Percentiles rank a stretch among this genome's conserved stretches.
These are phyloP conservation scores for Antarctomyces pellizariae DNA, from an alignment of 495 filamentous ascomycete species.

Conservation along the genomic window DNA sequence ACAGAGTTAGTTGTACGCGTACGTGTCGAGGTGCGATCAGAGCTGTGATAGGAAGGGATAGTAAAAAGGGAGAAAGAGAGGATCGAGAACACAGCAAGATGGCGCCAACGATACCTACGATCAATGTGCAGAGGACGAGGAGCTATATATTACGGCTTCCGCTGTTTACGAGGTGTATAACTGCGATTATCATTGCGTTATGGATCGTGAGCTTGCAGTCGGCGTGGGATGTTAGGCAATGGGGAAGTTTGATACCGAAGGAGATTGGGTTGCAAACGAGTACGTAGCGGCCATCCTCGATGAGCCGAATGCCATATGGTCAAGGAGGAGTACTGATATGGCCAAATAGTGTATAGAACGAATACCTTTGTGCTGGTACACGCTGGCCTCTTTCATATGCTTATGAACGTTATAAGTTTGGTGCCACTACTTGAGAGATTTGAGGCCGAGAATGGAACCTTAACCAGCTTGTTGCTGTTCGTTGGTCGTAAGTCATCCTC, in stretches of 20 bases:
- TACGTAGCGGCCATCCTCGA: conserved; percentile 31
- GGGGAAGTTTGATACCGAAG: conserved; percentile 58
- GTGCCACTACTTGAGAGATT: conserved; percentile 76
- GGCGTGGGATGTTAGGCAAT: conserved; percentile 41
- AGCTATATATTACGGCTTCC: conserved; percentile 71
- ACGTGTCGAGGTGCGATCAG: too few species aligned
- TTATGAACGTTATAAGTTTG: conserved; percentile 59
- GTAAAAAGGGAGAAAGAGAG: conserved; percentile 6
- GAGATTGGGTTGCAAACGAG: conserved; percentile 49
- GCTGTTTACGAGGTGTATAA: conserved; percentile 55
- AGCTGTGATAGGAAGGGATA: too few species aligned
- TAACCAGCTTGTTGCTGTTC: conserved; percentile 62
- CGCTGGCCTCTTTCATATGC: conserved; percentile 46
- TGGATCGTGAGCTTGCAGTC: conserved; percentile 42
- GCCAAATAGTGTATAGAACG: conserved; percentile 54
- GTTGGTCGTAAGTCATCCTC: conserved; percentile 49
- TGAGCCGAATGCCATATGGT: background rate
- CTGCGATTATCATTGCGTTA: conserved; percentile 41
- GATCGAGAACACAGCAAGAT: too few species aligned
- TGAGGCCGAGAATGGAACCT: conserved; percentile 82
- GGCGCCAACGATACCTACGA: conserved; percentile 19
- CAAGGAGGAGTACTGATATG: conserved; percentile 2
- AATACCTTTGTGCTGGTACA: conserved; percentile 90
- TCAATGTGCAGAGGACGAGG: conserved; percentile 20
- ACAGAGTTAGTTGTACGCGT: too few species aligned